A percentile compares a stretch with the other conserved stretches of the same genome.
Evolutionary conservation across 78 protist genomes (phyloP).

Genomic region (Dictyostelium purpureum): DNA sequence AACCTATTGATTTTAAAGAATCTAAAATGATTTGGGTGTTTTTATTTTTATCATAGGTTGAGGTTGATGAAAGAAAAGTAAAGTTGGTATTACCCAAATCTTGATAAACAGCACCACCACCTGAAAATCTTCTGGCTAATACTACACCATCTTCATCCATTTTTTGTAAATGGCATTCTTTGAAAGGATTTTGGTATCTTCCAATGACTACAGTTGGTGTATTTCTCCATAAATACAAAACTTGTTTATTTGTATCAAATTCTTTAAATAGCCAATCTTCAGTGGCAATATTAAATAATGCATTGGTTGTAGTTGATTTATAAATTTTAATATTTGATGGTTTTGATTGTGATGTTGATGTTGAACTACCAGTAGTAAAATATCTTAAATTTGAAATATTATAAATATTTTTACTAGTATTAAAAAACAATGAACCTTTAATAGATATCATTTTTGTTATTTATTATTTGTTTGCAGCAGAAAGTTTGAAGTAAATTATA

Average conservation of each 20-base stretch:
- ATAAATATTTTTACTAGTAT: too few species aligned
- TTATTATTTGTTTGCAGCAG: too few species aligned
- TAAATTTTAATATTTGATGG: conserved; percentile 56
- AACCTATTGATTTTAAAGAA: conserved; percentile 15
- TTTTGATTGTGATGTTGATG: too few species aligned
- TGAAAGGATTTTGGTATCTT: conserved; percentile 86
- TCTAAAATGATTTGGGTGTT: conserved; percentile 38
- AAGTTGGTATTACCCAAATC: conserved; percentile 72
- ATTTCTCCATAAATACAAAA: conserved; percentile 87
- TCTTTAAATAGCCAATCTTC: conserved; percentile 85
- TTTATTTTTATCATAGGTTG: conserved; percentile 34
- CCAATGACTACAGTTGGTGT: conserved; percentile 90
- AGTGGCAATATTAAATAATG: conserved; percentile 89
- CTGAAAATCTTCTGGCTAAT: conserved; percentile 65
- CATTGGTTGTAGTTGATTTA: conserved; percentile 67
- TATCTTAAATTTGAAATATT: too few species aligned
- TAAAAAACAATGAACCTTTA: too few species aligned
- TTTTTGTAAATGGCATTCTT: conserved; percentile 82
- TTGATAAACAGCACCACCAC: conserved; percentile 91
- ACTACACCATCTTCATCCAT: conserved; percentile 80
- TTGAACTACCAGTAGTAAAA: too few species aligned
- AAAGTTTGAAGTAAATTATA: too few species aligned
- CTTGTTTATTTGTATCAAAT: conserved; percentile 42
- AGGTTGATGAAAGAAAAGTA: conserved; percentile 68
- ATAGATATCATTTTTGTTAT: too few species aligned